phyloP scores from a whole-genome alignment of 345 rosid species.

The Boechera retrofracta region DNA sequence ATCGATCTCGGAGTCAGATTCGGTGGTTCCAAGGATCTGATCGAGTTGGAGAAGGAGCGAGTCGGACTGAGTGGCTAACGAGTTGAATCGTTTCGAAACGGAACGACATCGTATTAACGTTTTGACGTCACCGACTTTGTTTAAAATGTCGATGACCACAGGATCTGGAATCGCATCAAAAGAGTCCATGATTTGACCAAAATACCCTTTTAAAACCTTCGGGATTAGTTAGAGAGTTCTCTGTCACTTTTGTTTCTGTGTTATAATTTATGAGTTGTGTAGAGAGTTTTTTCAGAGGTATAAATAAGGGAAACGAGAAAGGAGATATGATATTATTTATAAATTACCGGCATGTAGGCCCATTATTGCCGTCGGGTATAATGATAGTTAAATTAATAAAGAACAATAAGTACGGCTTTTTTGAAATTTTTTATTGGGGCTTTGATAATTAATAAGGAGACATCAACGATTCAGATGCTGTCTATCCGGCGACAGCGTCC shows the following conservation, averaged over 20 bases:
- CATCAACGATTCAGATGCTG: constrained; percentile 47
- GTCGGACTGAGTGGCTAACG: constrained; percentile 41
- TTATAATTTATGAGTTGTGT: not conserved
- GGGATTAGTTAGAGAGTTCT: constrained; percentile 7
- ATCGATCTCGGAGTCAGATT: constrained; percentile 33
- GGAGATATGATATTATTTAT: constrained; percentile 9
- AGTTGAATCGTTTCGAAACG: constrained; percentile 45
- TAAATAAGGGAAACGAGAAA: constrained; percentile 20
- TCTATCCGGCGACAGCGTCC: constrained; percentile 43
- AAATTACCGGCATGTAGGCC: constrained; percentile 44
- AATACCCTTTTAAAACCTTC: constrained; percentile 36
- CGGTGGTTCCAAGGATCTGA: constrained; percentile 41
- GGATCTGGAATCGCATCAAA: constrained; percentile 48
- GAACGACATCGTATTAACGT: constrained; percentile 47
- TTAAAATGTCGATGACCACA: constrained; percentile 45
- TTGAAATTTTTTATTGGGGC: constrained; percentile 17
- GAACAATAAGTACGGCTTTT: constrained; percentile 37
- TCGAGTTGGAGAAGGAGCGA: constrained; percentile 48
- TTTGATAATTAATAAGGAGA: constrained; percentile 35
- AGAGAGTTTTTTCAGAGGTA: not conserved
- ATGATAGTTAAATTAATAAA: constrained; percentile 25
- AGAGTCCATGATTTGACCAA: constrained; percentile 38
- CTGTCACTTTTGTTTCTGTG: not conserved
- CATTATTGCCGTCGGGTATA: constrained; percentile 42
- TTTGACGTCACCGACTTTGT: constrained; percentile 47